Base-by-base conservation (phyloP, 2,329 filamentous ascomycete species). In the Colletotrichum shisoi region DNA sequence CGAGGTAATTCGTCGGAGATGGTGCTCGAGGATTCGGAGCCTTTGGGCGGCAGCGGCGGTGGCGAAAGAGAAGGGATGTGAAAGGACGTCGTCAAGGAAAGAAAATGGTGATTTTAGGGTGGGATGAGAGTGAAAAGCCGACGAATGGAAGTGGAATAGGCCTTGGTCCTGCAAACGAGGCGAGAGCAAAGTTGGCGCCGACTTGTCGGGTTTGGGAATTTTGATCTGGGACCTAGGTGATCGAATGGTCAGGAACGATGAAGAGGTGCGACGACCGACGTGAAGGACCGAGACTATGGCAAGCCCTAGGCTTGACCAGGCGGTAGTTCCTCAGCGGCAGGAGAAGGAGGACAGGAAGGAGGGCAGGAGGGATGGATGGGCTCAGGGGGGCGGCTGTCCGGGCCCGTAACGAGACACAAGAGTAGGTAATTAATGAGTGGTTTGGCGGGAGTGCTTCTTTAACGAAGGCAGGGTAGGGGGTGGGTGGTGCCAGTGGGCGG, bases 261-360 rank as follows among this genome's bases (percentile, higher is more conserved):
- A 42, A 59, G 61, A 68, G 65, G 65, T 68, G 65, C 54, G 65
- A 68, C 65, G 56, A 21, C 60, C 65, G 61, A 65, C 61, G 53
- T 56, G 65, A 56, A 60, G 42, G 65, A 60, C 49, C 49, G 61
- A 68, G 56, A 68, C 65, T 64, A 60, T 56, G 65, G 54, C 65
- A 59, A 68, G 65, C 65, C 65, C 57, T 63, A 61, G 31, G 61
- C 61, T 68, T 60, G 56, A 49, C 54, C 49, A 37, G 45, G 42
- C 34, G 42, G 61, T 68, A 65, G 49, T 46, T 34, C 24, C 19
- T 37, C 56, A 51, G 49, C 54, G 37, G 24, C 44, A 54, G 54
- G 49, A 40, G 46, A n/a, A 24, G 24, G 24, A 21, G 21, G 21
- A 21, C 21, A 21, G 3, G 24, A 17, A 40, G 40, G 46, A 17